Conservation (phyloP, 2,329 filamentous ascomycete species). For the Colletotrichum sp. region DNA sequence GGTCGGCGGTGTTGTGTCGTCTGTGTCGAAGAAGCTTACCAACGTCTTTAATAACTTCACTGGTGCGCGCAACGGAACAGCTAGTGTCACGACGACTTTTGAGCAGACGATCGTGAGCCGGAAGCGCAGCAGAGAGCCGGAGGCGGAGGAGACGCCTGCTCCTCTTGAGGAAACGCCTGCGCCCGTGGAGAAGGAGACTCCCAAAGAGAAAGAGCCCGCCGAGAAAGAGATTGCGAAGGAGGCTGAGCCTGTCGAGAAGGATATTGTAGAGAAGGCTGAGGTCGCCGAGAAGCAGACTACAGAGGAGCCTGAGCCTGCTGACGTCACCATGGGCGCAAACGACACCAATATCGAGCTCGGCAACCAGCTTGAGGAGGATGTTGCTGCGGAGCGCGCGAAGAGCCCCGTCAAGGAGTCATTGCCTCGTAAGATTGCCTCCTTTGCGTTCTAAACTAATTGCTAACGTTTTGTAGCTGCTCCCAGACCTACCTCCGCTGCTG, state of each 20-base stretch:
- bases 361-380: slow-evolving; percentile 1
- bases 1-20: neutral
- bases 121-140: slow-evolving; percentile 11
- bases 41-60: neutral
- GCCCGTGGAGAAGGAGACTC: neutral
- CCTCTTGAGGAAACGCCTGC: neutral
- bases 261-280: neutral
- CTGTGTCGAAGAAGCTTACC: neutral
- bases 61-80: neutral
- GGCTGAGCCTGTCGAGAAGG: neutral
- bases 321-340: neutral
- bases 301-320: neutral
- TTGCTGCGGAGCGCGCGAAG: neutral
- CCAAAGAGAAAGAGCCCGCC: neutral
- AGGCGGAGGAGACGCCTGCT: neutral
- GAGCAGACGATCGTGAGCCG: slow-evolving; percentile 13
- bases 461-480: neutral
- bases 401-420: neutral
- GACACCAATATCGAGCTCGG: neutral
- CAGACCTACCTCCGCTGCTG: neutral
- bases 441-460: too few species aligned
- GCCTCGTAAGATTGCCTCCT: neutral
- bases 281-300: neutral
- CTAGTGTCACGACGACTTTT: neutral
- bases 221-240: neutral